phyloP scores from a whole-genome alignment of 495 filamentous ascomycete genomes.

The Parathielavia hyrcaniae region DNA sequence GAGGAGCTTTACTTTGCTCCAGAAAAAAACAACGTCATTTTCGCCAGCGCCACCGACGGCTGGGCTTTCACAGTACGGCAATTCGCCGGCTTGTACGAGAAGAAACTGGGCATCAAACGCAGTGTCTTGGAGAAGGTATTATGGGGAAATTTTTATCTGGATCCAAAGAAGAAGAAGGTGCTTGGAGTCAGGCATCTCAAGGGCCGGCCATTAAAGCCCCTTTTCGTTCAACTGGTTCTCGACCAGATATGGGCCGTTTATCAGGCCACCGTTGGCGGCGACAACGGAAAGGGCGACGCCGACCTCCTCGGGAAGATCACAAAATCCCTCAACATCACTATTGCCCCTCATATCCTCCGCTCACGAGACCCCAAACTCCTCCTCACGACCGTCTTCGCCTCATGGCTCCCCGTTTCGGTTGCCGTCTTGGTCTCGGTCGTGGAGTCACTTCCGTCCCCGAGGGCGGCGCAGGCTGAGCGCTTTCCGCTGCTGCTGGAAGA shows the following conservation, averaged over 20 bases:
- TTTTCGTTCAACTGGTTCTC: conserved; percentile 96
- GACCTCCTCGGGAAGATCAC: conserved; percentile 86
- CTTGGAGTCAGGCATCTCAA: conserved; percentile 88
- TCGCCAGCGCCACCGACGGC: conserved; percentile 92
- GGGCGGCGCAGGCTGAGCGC: conserved; percentile 71
- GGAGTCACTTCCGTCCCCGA: conserved; percentile 85
- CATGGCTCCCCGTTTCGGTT: conserved; percentile 91
- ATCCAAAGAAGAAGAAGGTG: conserved; percentile 94
- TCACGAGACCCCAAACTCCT: conserved; percentile 78
- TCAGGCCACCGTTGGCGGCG: conserved; percentile 75
- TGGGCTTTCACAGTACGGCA: conserved; percentile 97
- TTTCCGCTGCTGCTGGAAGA: conserved; percentile 69
- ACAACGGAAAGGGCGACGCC: conserved; percentile 77
- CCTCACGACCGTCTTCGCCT: conserved; percentile 75
- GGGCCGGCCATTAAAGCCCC: conserved; percentile 81
- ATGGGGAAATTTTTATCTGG: conserved; percentile 95
- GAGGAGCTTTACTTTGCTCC: conserved; percentile 98
- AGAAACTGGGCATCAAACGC: conserved; percentile 92
- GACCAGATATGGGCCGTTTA: conserved; percentile 98
- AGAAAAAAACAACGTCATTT: conserved; percentile 98
- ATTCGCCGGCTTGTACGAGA: conserved; percentile 90
- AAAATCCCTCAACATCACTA: conserved; percentile 76
- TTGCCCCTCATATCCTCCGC: conserved; percentile 76
- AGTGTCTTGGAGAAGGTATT: conserved; percentile 87
- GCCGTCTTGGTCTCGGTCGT: conserved; percentile 87